Evolutionary conservation across 345 rosid genomes (phyloP).

Genomic region (Corchorus capsularis): DNA sequence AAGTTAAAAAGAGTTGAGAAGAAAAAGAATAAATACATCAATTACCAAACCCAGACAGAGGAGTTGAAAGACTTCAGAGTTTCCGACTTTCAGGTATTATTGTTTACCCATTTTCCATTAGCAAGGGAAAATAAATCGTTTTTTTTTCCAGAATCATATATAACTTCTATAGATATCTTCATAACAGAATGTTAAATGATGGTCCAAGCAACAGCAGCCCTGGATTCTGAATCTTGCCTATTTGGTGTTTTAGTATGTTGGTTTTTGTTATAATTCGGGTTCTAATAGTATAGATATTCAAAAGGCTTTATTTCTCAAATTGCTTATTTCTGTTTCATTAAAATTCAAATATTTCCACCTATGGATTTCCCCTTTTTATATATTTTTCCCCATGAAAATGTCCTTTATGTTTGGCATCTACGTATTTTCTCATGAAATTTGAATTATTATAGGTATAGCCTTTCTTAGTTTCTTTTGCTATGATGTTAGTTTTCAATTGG

Average conservation of each 20-base stretch:
- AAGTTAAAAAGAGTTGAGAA: too few relatives aligned
- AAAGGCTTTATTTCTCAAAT: too few relatives aligned
- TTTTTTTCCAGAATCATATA: too few relatives aligned
- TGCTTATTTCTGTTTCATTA: too few relatives aligned
- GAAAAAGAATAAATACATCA: too few relatives aligned
- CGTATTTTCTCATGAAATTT: not conserved
- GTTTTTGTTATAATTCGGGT: not conserved
- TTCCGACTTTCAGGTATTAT: not conserved
- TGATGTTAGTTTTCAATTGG: too few relatives aligned
- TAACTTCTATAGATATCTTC: not conserved
- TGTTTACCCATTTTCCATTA: not conserved
- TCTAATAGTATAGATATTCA: too few relatives aligned
- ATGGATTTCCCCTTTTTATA: not conserved
- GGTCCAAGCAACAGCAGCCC: not conserved
- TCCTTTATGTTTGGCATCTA: not conserved
- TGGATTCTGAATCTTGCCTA: not conserved
- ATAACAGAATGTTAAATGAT: not conserved
- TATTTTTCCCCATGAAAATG: not conserved
- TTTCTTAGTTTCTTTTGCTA: not conserved
- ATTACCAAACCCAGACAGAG: not conserved
- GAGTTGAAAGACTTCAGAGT: not conserved
- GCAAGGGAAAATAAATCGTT: too few relatives aligned
- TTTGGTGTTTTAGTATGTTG: not conserved
- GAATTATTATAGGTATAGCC: not conserved
- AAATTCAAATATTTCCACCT: not conserved